phyloP scores from a whole-genome alignment of 2,329 filamentous ascomycete species.

The Aspergillus sp. region DNA sequence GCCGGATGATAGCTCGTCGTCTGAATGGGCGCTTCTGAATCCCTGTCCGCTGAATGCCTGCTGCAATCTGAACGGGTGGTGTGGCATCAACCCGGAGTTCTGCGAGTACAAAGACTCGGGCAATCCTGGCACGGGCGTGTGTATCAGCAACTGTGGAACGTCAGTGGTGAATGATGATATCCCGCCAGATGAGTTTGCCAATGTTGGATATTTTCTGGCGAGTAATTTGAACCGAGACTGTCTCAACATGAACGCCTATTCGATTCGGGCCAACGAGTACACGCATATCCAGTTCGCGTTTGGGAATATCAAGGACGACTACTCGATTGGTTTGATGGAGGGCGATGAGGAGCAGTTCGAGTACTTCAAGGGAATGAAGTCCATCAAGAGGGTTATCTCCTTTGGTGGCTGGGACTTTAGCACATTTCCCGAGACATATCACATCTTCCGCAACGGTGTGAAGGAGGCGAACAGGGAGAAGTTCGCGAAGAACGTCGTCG shows the following conservation, averaged over 20 bases:
- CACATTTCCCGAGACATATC: constrained; percentile 37
- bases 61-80: too few species aligned
- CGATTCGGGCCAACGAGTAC: constrained; percentile 13
- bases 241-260: constrained; percentile 15
- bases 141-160: constrained; percentile 39
- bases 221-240: constrained; percentile 31
- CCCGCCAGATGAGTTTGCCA: constrained; percentile 23
- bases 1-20: too few species aligned
- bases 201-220: constrained; percentile 30
- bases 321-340: neutral
- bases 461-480: constrained; percentile 35
- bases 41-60: too few species aligned
- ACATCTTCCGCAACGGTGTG: constrained; percentile 40
- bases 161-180: constrained; percentile 30
- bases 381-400: neutral
- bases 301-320: constrained; percentile 27
- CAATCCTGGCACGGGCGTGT: constrained; percentile 40
- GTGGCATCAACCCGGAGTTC: too few species aligned
- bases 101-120: too few species aligned
- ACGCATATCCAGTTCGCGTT: constrained; percentile 42
- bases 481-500: constrained; percentile 37
- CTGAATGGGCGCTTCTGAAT: too few species aligned
- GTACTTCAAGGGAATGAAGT: constrained; percentile 31
- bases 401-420: constrained; percentile 50
- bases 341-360: neutral